Percentiles rank a stretch among this genome's conserved stretches.
phyloP scores from a whole-genome alignment of 2,329 filamentous ascomycete species.

The Grosmannia huntii region DNA sequence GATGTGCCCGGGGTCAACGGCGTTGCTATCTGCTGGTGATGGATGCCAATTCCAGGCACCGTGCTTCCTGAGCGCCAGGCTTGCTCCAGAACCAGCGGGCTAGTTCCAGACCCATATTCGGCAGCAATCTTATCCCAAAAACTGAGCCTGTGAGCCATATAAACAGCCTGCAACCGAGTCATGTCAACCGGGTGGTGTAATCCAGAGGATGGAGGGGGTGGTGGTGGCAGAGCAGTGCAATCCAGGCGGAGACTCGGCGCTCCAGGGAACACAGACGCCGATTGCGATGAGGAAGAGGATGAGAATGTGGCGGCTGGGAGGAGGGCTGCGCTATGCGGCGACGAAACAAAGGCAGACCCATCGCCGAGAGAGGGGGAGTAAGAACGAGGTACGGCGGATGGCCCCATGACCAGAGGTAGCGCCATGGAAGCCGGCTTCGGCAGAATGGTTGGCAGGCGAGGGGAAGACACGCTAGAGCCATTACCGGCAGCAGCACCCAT shows the following conservation, averaged over 20 bases:
- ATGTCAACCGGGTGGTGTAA: conserved; percentile 42
- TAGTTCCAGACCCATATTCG: conserved; percentile 55
- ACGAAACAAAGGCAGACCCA: conserved; percentile 13
- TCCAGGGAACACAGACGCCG: neutral
- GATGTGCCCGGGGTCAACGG: conserved; percentile 42
- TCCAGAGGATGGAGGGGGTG: conserved; percentile 19
- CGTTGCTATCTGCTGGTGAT: conserved; percentile 21
- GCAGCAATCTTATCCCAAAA: conserved; percentile 64
- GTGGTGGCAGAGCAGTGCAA: conserved; percentile 34
- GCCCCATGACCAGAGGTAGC: conserved; percentile 24
- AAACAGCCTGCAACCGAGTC: conserved; percentile 54
- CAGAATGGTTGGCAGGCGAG: conserved; percentile 47
- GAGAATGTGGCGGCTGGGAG: conserved; percentile 27
- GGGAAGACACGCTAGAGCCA: conserved; percentile 28
- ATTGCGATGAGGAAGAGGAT: conserved; percentile 18
- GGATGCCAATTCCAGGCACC: conserved; percentile 7
- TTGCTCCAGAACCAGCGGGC: conserved; percentile 53
- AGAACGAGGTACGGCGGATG: conserved; percentile 23
- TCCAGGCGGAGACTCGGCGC: conserved; percentile 42
- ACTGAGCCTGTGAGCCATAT: conserved; percentile 52
- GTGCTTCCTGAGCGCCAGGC: conserved; percentile 45
- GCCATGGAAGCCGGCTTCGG: conserved; percentile 48
- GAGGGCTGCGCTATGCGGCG: conserved; percentile 31
- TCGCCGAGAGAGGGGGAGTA: conserved; percentile 30
- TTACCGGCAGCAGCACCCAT: conserved; percentile 21